Evolutionary conservation across 768 basidiomycete genomes (phyloP).

Genomic region (Coprinellus aureogranulatus): DNA sequence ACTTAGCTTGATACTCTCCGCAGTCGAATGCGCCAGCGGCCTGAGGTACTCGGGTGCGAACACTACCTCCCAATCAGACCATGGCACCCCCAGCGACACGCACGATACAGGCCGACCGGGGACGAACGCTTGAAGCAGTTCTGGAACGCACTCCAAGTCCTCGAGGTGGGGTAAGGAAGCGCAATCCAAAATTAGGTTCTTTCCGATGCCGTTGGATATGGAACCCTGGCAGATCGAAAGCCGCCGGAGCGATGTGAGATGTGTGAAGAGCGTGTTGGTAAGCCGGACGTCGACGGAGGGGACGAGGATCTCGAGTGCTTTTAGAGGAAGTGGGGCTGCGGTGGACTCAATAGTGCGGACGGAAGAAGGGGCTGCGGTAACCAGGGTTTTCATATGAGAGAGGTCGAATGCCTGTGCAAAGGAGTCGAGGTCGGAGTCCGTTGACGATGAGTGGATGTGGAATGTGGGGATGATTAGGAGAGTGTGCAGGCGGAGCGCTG

Average conservation of each 20-base stretch:
- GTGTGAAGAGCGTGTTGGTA: not conserved
- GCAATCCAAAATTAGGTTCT: not conserved
- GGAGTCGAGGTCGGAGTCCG: not conserved
- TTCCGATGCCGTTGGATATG: not conserved
- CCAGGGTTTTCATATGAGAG: not conserved
- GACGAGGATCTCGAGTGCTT: not conserved
- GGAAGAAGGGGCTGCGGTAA: not conserved
- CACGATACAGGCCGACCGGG: not conserved
- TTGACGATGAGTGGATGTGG: not conserved
- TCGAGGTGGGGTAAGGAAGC: not conserved
- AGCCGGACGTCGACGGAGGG: not conserved
- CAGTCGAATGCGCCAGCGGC: not conserved
- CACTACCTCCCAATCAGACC: not conserved
- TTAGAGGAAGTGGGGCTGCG: not conserved
- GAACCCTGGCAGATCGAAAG: not conserved
- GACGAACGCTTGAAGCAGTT: not conserved
- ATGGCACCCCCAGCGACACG: not conserved
- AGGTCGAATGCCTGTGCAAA: not conserved
- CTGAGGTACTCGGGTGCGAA: not conserved
- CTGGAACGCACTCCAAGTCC: not conserved
- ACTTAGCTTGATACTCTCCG: not conserved
- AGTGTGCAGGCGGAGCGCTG: not conserved
- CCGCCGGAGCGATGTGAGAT: not conserved
- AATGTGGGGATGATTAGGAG: not conserved
- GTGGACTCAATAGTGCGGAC: not conserved